Evolutionary conservation across 805 yeast genomes (phyloP).

Genomic region (Schwanniomyces yamadae): DNA sequence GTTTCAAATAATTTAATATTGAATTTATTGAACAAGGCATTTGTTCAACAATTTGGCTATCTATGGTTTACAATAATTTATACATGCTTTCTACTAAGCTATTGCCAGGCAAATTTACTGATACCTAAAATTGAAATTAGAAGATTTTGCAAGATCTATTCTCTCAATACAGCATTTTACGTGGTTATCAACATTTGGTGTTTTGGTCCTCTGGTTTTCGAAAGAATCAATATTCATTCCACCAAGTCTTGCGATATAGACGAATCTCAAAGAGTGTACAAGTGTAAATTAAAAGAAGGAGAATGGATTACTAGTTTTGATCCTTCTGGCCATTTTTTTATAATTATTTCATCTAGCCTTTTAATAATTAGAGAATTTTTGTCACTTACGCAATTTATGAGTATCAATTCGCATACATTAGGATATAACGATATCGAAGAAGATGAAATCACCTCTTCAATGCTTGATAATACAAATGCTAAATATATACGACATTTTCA

Average conservation of each 20-base stretch:
- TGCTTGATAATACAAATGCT: no score
- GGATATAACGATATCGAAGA: no score
- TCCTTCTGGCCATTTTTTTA: conserved; percentile 53
- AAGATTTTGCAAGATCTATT: conserved; percentile 9
- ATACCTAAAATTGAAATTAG: conserved; percentile 5
- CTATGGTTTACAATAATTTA: conserved; percentile 26
- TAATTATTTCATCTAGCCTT: conserved; percentile 42
- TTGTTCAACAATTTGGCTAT: conserved; percentile 29
- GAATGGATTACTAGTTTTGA: conserved; percentile 53
- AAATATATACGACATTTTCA: no score
- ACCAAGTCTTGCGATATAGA: conserved; percentile 38
- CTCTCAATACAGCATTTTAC: conserved; percentile 10
- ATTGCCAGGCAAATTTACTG: conserved; percentile 4
- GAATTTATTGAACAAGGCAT: conserved; percentile 16
- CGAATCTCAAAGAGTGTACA: conserved; percentile 10
- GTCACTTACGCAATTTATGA: no score
- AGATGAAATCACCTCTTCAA: no score
- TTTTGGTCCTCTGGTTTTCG: conserved; percentile 34
- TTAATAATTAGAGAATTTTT: conserved; percentile 27
- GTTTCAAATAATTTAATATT: conserved; percentile 14
- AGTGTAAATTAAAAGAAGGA: conserved; percentile 21
- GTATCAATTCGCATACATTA: no score
- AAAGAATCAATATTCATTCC: conserved; percentile 29
- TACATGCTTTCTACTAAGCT: conserved; percentile 10
- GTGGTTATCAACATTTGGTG: conserved; percentile 25